A percentile compares a stretch with the other conserved stretches of the same genome.
Evolutionary conservation across 2,329 filamentous ascomycete genomes (phyloP).

Genomic region (Neofusicoccum parvum): DNA sequence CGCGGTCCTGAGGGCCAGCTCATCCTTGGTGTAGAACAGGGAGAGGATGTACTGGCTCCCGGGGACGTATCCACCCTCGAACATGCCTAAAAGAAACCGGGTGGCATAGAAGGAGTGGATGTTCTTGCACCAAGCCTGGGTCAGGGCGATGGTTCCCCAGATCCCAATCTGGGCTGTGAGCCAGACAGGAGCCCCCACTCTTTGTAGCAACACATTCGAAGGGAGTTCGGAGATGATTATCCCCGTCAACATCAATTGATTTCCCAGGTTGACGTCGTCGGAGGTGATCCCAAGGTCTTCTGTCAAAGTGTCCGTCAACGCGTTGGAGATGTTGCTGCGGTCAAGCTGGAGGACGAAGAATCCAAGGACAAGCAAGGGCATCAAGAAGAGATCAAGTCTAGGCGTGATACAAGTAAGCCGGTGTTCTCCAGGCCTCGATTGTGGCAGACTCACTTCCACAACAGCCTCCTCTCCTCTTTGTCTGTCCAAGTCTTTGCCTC

Average conservation of each 20-base stretch:
- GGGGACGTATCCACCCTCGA: constrained; percentile 20
- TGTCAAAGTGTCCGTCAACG: constrained; percentile 35
- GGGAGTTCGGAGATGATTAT: constrained; percentile 27
- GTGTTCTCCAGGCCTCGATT: neutral
- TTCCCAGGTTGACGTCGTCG: constrained; percentile 34
- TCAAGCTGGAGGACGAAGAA: constrained; percentile 40
- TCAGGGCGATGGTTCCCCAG: constrained; percentile 37
- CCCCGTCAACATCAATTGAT: constrained; percentile 37
- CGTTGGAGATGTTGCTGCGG: constrained; percentile 38
- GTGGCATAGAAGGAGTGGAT: constrained; percentile 1
- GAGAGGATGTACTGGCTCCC: constrained; percentile 25
- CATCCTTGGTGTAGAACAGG: constrained; percentile 24
- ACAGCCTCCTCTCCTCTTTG: constrained; percentile 34
- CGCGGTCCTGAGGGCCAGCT: constrained; percentile 21
- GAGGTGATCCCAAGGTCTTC: constrained; percentile 31
- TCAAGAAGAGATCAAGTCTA: constrained; percentile 31
- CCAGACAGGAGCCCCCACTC: constrained; percentile 34
- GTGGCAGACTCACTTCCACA: constrained; percentile 32
- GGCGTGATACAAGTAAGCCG: neutral
- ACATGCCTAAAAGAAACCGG: constrained; percentile 22
- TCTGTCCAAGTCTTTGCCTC: constrained; percentile 27
- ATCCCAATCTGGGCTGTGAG: constrained; percentile 35
- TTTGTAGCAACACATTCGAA: constrained; percentile 25
- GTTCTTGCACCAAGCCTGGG: constrained; percentile 32
- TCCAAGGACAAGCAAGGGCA: constrained; percentile 37